Percentiles rank a stretch among this genome's conserved stretches.
phyloP scores from a whole-genome alignment of 2,329 filamentous ascomycete genomes.

The Pezicula radicicola region DNA sequence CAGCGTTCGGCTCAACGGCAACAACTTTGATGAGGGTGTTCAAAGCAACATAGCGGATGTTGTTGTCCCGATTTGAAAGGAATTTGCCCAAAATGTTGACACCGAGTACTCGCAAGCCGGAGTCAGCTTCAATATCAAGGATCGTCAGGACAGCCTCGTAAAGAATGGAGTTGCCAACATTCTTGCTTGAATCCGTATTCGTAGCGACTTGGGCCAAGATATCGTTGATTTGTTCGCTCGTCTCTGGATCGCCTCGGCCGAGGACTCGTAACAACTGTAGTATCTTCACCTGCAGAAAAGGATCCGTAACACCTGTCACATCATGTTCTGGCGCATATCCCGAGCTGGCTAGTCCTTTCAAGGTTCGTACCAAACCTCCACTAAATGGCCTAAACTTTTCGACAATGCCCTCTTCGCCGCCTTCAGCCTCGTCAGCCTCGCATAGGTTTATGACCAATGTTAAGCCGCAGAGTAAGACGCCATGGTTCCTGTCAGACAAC shows the following conservation, averaged over 20 bases:
- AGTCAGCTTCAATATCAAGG: constrained; percentile 96
- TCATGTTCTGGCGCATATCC: constrained; percentile 98
- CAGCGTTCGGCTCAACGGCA: constrained; percentile 94
- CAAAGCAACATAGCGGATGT: constrained; percentile 95
- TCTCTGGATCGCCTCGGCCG: constrained; percentile 79
- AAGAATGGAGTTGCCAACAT: constrained; percentile 95
- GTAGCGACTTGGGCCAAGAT: constrained; percentile 96
- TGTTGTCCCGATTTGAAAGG: constrained; percentile 97
- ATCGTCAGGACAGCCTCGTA: constrained; percentile 98
- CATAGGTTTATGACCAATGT: constrained; percentile 90
- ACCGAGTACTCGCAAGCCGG: constrained; percentile 86
- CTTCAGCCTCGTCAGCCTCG: constrained; percentile 90
- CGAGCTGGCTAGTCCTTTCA: constrained; percentile 90
- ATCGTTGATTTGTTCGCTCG: constrained; percentile 97
- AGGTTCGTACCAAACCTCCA: constrained; percentile 80
- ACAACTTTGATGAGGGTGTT: constrained; percentile 98
- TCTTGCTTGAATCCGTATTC: constrained; percentile 97
- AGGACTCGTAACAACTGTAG: constrained; percentile 81
- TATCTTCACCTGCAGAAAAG: constrained; percentile 96
- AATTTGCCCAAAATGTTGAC: constrained; percentile 99
- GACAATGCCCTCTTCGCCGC: constrained; percentile 82
- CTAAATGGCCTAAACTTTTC: constrained; percentile 88
- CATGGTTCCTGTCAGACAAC: constrained; percentile 90
- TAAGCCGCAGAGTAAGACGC: constrained; percentile 87
- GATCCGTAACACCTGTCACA: constrained; percentile 96